Conservation (phyloP, 306 rosid genomes). For the Citrullus amarus region DNA sequence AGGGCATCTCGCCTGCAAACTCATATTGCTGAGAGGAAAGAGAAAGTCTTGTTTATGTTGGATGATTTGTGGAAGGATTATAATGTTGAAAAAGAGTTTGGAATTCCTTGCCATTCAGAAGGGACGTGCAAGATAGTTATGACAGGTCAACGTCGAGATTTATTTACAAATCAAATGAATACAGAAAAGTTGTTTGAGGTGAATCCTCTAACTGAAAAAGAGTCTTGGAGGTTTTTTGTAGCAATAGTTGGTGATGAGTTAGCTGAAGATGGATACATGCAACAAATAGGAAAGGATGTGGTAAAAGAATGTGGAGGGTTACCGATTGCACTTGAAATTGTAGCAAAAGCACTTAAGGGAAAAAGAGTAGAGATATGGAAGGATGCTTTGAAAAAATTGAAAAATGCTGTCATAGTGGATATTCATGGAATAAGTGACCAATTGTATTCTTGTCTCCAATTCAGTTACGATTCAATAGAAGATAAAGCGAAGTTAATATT, state of each 20-base stretch:
- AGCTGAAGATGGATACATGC: background rate
- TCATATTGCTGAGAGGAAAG: background rate
- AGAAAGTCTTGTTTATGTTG: slow-evolving; percentile 12
- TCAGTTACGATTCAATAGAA: slow-evolving; percentile 8
- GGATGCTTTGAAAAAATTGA: background rate
- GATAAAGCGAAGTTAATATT: background rate
- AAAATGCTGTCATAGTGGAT: background rate
- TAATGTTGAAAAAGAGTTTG: slow-evolving; percentile 17
- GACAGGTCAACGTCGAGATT: slow-evolving; percentile 6
- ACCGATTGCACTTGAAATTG: background rate
- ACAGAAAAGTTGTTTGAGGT: background rate
- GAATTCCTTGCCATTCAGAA: slow-evolving; percentile 13
- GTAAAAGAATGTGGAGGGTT: background rate
- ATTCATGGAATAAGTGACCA: background rate
- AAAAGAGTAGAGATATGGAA: background rate
- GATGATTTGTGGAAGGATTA: slow-evolving; percentile 34
- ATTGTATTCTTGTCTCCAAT: background rate
- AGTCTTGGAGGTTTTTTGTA: background rate
- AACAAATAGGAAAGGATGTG: background rate
- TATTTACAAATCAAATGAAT: slow-evolving; percentile 14
- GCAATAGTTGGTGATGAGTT: background rate
- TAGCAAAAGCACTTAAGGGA: background rate
- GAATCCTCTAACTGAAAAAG: background rate
- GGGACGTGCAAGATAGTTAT: slow-evolving; percentile 24
- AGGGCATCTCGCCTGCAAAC: background rate